Evolutionary conservation across 2,329 filamentous ascomycete species (phyloP).

Genomic region (Dactylonectria estremocensis): DNA sequence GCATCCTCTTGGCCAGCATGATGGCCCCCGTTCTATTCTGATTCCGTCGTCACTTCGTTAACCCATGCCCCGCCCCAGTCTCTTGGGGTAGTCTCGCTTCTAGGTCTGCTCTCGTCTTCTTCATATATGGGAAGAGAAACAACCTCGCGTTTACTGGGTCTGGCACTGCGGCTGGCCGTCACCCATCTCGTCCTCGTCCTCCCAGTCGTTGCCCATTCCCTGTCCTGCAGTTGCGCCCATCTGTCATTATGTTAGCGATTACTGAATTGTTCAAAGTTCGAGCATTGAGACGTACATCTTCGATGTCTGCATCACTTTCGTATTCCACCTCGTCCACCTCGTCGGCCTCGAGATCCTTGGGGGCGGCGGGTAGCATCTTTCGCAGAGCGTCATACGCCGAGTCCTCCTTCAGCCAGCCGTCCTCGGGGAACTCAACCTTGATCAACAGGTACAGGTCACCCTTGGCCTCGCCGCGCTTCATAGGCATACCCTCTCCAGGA

Average conservation of each 20-base stretch:
- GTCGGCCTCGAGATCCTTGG: conserved; percentile 75
- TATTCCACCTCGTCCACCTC: conserved; percentile 91
- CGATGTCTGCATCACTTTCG: conserved; percentile 85
- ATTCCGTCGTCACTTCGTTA: conserved; percentile 48
- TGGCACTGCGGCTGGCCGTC: conserved; percentile 79
- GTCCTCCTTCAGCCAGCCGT: conserved; percentile 85
- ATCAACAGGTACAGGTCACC: conserved; percentile 92
- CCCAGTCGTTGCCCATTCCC: conserved; percentile 76
- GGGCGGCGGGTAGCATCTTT: conserved; percentile 80
- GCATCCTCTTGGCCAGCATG: conserved; percentile 3
- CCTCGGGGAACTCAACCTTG: conserved; percentile 89
- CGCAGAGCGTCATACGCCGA: conserved; percentile 78
- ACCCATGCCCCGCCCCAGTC: conserved; percentile 18
- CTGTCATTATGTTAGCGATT: conserved; percentile 52
- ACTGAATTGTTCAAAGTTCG: not conserved
- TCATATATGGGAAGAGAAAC: conserved; percentile 7
- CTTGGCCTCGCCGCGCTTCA: conserved; percentile 85
- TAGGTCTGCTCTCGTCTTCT: conserved; percentile 32
- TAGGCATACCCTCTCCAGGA: conserved; percentile 92
- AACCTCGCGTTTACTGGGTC: conserved; percentile 71
- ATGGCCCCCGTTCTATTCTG: conserved; percentile 27
- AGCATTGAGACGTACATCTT: conserved; percentile 70
- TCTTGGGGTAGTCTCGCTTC: conserved; percentile 29
- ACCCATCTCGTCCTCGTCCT: conserved; percentile 80
- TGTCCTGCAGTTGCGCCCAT: conserved; percentile 83